phyloP scores from a whole-genome alignment of 495 filamentous ascomycete species.

The Wilcoxina mikolae region DNA sequence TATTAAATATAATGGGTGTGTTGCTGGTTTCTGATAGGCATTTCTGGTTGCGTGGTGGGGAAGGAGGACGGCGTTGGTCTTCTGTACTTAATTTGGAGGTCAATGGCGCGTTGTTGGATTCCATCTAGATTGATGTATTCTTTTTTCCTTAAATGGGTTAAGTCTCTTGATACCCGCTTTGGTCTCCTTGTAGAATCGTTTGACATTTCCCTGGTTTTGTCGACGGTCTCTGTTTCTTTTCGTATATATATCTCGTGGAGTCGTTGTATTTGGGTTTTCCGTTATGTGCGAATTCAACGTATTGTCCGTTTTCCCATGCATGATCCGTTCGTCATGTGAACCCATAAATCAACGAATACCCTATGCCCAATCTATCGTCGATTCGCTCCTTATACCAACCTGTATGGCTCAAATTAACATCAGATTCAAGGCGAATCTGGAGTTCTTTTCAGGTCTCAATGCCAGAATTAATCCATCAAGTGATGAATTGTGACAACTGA shows the following conservation, averaged over 20 bases:
- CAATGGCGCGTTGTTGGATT: not conserved
- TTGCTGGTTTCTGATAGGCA: not conserved
- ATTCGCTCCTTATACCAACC: too few relatives aligned
- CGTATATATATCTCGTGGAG: not conserved
- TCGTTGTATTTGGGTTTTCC: not conserved
- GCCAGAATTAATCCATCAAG: too few relatives aligned
- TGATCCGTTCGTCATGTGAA: too few relatives aligned
- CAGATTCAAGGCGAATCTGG: too few relatives aligned
- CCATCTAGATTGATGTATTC: not conserved
- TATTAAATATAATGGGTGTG: not conserved
- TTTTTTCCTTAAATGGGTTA: not conserved
- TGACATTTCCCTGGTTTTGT: not conserved
- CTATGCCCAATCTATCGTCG: too few relatives aligned
- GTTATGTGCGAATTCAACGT: not conserved
- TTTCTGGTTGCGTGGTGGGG: not conserved
- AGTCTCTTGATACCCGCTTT: not conserved
- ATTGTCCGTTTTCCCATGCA: not conserved
- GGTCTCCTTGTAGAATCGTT: not conserved
- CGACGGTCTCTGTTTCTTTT: not conserved
- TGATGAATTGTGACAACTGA: too few relatives aligned
- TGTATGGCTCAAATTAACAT: too few relatives aligned
- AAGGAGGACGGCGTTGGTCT: not conserved
- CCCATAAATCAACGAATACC: too few relatives aligned
- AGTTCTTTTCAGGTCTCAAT: too few relatives aligned
- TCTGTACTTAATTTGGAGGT: not conserved